phyloP scores from a whole-genome alignment of 495 filamentous ascomycete genomes.

The Acidomyces sp. region DNA sequence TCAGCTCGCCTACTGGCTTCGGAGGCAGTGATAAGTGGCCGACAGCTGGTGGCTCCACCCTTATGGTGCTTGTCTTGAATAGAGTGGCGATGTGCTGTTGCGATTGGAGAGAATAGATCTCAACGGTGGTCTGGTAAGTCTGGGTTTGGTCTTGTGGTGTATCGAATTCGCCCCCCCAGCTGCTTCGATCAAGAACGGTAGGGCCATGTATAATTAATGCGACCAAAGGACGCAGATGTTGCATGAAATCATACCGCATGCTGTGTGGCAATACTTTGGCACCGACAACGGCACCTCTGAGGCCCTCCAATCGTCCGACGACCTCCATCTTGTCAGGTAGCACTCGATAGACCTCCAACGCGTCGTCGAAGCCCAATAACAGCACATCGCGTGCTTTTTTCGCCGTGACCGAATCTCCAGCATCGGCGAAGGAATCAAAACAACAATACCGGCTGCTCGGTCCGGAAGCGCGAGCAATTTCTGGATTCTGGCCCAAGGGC shows the following conservation, averaged over 20 bases:
- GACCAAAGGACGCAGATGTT: constrained; percentile 44
- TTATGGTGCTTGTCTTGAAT: constrained; percentile 42
- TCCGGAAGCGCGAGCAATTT: constrained; percentile 39
- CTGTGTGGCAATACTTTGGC: constrained; percentile 58
- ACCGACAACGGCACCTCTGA: constrained; percentile 66
- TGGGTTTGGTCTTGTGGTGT: background rate
- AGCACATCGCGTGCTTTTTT: constrained; percentile 46
- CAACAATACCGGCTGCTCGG: constrained; percentile 59
- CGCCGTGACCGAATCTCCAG: constrained; percentile 37
- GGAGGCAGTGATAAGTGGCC: constrained; percentile 34
- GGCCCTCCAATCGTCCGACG: constrained; percentile 53
- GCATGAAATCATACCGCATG: background rate
- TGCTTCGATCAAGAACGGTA: constrained; percentile 24
- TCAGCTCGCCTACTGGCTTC: constrained; percentile 54
- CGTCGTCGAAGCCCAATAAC: constrained; percentile 61
- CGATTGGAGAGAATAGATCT: constrained; percentile 66
- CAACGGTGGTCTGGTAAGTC: constrained; percentile 67
- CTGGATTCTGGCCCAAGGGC: constrained; percentile 18
- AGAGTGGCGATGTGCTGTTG: constrained; percentile 55
- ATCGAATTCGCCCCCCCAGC: background rate
- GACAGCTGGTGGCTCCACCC: constrained; percentile 35
- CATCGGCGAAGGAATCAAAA: constrained; percentile 53
- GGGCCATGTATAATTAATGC: constrained; percentile 68
- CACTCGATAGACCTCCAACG: constrained; percentile 56
- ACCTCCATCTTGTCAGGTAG: constrained; percentile 52